Evolutionary conservation across 257 asterid species (phyloP), one percentile per base, ranked within the genome.

Genomic region (Solanum okadae): DNA sequence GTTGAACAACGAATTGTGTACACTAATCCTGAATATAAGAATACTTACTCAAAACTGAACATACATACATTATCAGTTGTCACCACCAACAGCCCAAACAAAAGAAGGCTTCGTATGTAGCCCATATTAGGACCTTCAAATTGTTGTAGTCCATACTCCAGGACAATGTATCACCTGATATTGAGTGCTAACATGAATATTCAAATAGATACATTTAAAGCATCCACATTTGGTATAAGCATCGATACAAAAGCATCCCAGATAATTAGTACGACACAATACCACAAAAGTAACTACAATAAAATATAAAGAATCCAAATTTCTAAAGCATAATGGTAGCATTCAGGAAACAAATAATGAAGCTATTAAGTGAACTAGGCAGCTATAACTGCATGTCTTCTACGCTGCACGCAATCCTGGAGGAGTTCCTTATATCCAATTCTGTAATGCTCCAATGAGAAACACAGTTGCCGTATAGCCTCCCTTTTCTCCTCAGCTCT

Each of bases 391-490:
- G 73, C 38, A 5, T 79, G 87, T 49, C 86, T 49, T 52, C 63
- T 87, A 16, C 42, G 85, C 68, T 81, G 85, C 68, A 86, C 16
- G 6, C 33, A 81, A 81, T 87, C 67, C 76, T 92, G 93, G 78
- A 96, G 91, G 84, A 96, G 92, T 88, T 95, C 95, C 78, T 90
- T 90, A 88, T 97, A 94, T 13, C 91, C 91, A 20, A 90, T 91
- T 90, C 93, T 92, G 92, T 93, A 97, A 89, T 97, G 93, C 84
- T 97, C 98, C 12, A 97, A 29, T 75, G 99, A 88, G 71, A 93
- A 92, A 87, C 98, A 92, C 5, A 96, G 95, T 93, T 97, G 99
- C 87, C 98, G 87, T 92, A 97, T 97, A 63, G 97, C 98, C 91
- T 95, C 98, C 91, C 97, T 92, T 90, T 97, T 97, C 88, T 92